phyloP scores from a whole-genome alignment of 768 basidiomycete genomes.

The Asterophora parasitica region DNA sequence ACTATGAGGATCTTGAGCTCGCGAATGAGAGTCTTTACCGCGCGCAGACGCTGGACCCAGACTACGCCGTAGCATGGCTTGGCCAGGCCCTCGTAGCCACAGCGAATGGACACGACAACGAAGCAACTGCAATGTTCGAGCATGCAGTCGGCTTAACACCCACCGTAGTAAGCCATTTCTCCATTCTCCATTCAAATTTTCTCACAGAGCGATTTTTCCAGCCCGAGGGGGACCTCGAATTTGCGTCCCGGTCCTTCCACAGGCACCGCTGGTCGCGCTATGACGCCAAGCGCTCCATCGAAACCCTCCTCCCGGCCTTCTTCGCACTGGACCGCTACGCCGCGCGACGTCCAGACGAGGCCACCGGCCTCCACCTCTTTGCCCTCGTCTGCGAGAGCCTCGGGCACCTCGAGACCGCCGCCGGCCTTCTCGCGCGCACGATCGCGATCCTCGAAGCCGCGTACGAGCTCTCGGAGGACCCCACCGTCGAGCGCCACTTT shows the following conservation, averaged over 20 bases:
- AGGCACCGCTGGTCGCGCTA: slow-evolving; percentile 18
- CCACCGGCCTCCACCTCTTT: slow-evolving; percentile 76
- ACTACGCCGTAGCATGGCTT: slow-evolving; percentile 84
- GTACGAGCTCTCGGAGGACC: slow-evolving; percentile 86
- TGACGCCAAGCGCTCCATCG: slow-evolving; percentile 22
- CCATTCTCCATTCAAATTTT: too few species aligned
- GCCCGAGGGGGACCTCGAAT: slow-evolving; percentile 82
- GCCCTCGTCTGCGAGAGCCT: slow-evolving; percentile 83
- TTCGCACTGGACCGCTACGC: slow-evolving; percentile 78
- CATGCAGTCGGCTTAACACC: slow-evolving; percentile 63
- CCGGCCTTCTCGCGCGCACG: slow-evolving; percentile 51
- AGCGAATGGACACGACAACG: slow-evolving; percentile 48
- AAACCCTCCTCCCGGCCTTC: slow-evolving; percentile 69
- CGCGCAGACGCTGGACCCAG: slow-evolving; percentile 90
- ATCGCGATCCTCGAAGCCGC: slow-evolving; percentile 74
- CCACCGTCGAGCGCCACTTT: slow-evolving; percentile 71
- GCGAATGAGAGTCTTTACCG: slow-evolving; percentile 83
- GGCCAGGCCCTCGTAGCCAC: slow-evolving; percentile 78
- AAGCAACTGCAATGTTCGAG: slow-evolving; percentile 66
- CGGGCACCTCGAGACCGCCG: slow-evolving; percentile 61
- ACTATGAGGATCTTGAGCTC: slow-evolving; percentile 73
- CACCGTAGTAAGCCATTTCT: slow-evolving; percentile 43
- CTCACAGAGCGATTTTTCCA: slow-evolving; percentile 24
- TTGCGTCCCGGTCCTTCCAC: slow-evolving; percentile 56
- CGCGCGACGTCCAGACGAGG: slow-evolving; percentile 60